These are phyloP conservation scores for Daldinia vernicosa DNA, from an alignment of 495 filamentous ascomycete species.

Conservation along the genomic window DNA sequence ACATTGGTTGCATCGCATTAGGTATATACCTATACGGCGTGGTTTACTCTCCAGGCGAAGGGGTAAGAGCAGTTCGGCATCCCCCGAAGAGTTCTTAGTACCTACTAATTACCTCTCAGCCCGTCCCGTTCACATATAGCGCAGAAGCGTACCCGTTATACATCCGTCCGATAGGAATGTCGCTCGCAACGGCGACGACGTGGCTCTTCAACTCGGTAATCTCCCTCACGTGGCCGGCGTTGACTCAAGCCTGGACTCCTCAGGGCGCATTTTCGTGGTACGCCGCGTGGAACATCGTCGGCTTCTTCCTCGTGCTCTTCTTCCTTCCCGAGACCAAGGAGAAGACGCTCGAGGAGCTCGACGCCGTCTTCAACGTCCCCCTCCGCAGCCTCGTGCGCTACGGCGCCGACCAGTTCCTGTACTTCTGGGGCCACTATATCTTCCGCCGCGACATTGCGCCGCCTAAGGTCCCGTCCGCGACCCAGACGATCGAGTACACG, in stretches of 20 bases:
- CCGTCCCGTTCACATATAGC: slow-evolving; percentile 85
- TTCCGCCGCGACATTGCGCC: slow-evolving; percentile 54
- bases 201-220: slow-evolving; percentile 77
- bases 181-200: slow-evolving; percentile 71
- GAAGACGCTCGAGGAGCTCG: slow-evolving; percentile 75
- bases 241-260: slow-evolving; percentile 62
- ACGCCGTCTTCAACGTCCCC: slow-evolving; percentile 64
- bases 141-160: slow-evolving; percentile 83
- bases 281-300: slow-evolving; percentile 73
- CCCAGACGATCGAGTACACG: slow-evolving; percentile 33
- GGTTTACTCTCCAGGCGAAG: slow-evolving; percentile 81
- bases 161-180: slow-evolving; percentile 76
- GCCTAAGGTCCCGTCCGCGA: slow-evolving; percentile 36
- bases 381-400: slow-evolving; percentile 62
- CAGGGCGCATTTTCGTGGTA: slow-evolving; percentile 75
- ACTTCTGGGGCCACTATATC: slow-evolving; percentile 63
- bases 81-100: background rate
- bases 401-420: slow-evolving; percentile 46
- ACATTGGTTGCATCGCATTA: slow-evolving; percentile 67
- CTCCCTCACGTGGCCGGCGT: slow-evolving; percentile 70
- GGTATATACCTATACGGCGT: slow-evolving; percentile 80
- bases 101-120: slow-evolving; percentile 41
- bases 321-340: slow-evolving; percentile 86
- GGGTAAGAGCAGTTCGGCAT: slow-evolving; percentile 43
- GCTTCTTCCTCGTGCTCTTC: slow-evolving; percentile 74